phyloP scores from a whole-genome alignment of 805 yeast species.

The Metschnikowia continentalis region DNA sequence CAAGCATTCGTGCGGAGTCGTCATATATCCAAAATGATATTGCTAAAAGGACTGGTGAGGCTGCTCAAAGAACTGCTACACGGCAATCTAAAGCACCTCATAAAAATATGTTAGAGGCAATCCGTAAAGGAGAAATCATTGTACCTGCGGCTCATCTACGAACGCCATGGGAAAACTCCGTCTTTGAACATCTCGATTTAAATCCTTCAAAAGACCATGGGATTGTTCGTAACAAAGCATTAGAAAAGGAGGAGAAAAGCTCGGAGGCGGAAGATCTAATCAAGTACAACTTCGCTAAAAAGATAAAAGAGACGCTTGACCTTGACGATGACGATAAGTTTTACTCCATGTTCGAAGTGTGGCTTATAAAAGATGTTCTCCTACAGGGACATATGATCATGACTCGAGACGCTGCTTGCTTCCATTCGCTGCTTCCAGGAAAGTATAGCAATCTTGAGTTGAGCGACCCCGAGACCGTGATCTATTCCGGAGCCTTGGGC shows the following conservation, averaged over 20 bases:
- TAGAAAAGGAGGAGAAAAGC: slow-evolving; percentile 7
- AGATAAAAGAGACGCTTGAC: slow-evolving; percentile 35
- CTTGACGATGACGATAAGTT: slow-evolving; percentile 55
- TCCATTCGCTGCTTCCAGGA: slow-evolving; percentile 72
- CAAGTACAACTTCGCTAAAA: slow-evolving; percentile 29
- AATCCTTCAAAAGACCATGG: slow-evolving; percentile 8
- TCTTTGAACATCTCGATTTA: slow-evolving; percentile 19
- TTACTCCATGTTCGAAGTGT: slow-evolving; percentile 61
- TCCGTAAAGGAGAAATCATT: not conserved
- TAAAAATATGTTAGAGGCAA: not conserved
- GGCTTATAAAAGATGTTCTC: slow-evolving; percentile 79
- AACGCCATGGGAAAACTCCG: slow-evolving; percentile 26
- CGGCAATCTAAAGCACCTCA: not conserved
- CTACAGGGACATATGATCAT: slow-evolving; percentile 82
- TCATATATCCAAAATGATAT: not conserved
- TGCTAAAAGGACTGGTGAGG: not conserved
- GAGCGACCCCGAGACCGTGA: slow-evolving; percentile 12
- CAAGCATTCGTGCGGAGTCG: not conserved
- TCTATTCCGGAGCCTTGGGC: slow-evolving; percentile 38
- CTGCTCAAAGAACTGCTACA: not conserved
- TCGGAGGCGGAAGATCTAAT: slow-evolving; percentile 12
- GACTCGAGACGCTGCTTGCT: slow-evolving; percentile 60
- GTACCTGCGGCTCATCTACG: slow-evolving; percentile 13
- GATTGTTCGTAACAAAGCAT: slow-evolving; percentile 12
- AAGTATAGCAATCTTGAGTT: slow-evolving; percentile 12